Conservation (phyloP, 768 basidiomycete genomes). For the Pseudohyphozyma bogoriensis region DNA sequence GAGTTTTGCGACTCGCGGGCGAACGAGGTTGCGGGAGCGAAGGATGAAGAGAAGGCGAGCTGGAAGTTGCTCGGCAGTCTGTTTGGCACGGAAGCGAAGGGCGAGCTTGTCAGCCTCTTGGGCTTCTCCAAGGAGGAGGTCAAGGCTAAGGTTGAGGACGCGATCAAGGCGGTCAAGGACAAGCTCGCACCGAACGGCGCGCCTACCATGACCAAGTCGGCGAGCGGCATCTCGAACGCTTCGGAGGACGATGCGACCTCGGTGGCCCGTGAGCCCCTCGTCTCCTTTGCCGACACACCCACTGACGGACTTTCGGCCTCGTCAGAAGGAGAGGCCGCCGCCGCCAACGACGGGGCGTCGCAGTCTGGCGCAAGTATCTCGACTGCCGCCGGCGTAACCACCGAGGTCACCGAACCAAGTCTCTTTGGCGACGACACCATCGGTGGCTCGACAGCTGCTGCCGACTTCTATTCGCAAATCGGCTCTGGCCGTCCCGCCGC, state of each 20-base stretch:
- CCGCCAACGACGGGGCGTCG: conserved; percentile 37
- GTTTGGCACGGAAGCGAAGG: conserved; percentile 68
- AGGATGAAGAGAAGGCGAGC: conserved; percentile 13
- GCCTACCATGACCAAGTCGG: conserved; percentile 8
- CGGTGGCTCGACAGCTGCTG: conserved; percentile 36
- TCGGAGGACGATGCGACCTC: conserved; percentile 15
- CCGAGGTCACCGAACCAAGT: conserved; percentile 63
- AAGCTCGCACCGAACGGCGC: conserved; percentile 3
- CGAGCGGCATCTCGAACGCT: conserved; percentile 4
- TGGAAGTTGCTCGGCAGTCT: conserved; percentile 52
- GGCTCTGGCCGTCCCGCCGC: conserved; percentile 43
- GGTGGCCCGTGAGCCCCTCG: conserved; percentile 56
- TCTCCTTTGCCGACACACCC: conserved; percentile 62
- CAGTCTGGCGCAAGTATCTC: conserved; percentile 48
- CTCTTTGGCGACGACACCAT: conserved; percentile 69
- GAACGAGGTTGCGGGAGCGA: conserved; percentile 30
- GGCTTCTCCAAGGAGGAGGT: conserved; percentile 88
- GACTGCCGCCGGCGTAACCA: too few species aligned
- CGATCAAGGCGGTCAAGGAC: conserved; percentile 62
- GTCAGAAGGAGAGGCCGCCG: conserved; percentile 42
- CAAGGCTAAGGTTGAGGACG: conserved; percentile 64
- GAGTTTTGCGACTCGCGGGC: conserved; percentile 59
- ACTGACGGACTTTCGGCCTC: conserved; percentile 11
- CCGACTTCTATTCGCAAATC: conserved; percentile 74
- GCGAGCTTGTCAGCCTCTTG: conserved; percentile 76